Evolutionary conservation across 495 filamentous ascomycete genomes (phyloP).

Genomic region (Aspergillus leporis): DNA sequence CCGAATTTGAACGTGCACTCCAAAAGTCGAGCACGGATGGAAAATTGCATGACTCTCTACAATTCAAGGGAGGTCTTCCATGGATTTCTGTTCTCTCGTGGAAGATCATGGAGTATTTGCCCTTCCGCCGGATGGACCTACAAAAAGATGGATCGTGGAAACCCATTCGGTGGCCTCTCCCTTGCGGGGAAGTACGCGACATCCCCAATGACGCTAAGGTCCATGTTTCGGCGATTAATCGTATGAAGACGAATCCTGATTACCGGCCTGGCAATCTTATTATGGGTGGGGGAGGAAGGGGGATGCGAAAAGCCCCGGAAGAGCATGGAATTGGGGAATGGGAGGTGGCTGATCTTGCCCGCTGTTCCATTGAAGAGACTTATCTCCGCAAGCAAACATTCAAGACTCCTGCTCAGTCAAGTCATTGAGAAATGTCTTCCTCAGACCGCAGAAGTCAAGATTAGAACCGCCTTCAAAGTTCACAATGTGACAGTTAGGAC

Average conservation of each 20-base stretch:
- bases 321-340: slow-evolving; percentile 71
- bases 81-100: slow-evolving; percentile 63
- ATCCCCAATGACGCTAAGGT: slow-evolving; percentile 71
- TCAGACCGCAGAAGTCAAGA: no score
- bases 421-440: no score
- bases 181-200: slow-evolving; percentile 77
- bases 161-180: slow-evolving; percentile 77
- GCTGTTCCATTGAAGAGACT: no score
- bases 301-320: slow-evolving; percentile 60
- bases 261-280: slow-evolving; percentile 85
- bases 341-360: no score
- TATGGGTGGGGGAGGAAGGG: slow-evolving; percentile 76
- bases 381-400: no score
- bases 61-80: slow-evolving; percentile 63
- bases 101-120: slow-evolving; percentile 84
- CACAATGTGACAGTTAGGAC: no score
- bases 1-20: slow-evolving; percentile 57
- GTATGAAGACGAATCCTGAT: slow-evolving; percentile 62
- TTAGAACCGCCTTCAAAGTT: no score
- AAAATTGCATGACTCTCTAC: slow-evolving; percentile 76
- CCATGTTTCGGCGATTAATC: slow-evolving; percentile 70
- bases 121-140: slow-evolving; percentile 83
- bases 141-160: slow-evolving; percentile 75
- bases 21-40: slow-evolving; percentile 59
- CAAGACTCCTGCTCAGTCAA: no score